phyloP scores from a whole-genome alignment of 2,329 filamentous ascomycete species.

The Aureobasidium musti region DNA sequence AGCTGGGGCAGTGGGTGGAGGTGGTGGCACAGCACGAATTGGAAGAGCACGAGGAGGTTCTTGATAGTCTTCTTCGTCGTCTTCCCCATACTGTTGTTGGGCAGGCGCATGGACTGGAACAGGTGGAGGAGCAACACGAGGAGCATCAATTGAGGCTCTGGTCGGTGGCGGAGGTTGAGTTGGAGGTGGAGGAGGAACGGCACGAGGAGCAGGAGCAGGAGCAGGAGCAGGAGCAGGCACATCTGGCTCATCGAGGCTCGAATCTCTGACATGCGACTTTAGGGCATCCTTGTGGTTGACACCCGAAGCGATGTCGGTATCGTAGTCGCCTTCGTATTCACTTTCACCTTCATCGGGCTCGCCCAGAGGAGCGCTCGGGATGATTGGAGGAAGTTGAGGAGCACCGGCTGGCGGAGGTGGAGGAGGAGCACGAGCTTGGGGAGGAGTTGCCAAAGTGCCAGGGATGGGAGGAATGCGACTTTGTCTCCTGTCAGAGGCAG shows the following conservation, averaged over 20 bases:
- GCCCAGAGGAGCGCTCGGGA: conserved; percentile 40
- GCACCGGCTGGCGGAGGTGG: conserved; percentile 49
- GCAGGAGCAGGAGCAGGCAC: conserved; percentile 47
- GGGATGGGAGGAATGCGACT: conserved; percentile 44
- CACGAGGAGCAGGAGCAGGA: conserved; percentile 44
- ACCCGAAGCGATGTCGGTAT: conserved; percentile 93
- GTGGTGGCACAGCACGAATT: conserved; percentile 34
- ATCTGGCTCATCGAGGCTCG: conserved; percentile 64
- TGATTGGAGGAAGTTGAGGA: conserved; percentile 34
- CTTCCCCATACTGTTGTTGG: conserved; percentile 26
- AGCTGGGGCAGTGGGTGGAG: conserved; percentile 41
- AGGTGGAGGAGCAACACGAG: conserved; percentile 67
- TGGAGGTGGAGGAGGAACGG: conserved; percentile 59
- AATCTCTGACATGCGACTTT: conserved; percentile 72
- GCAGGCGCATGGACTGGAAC: conserved; percentile 48
- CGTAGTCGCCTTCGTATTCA: conserved; percentile 96
- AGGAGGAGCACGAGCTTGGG: conserved; percentile 48
- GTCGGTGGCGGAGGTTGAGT: conserved; percentile 55
- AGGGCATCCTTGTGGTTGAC: conserved; percentile 92
- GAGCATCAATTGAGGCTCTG: conserved; percentile 69
- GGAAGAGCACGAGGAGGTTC: conserved; percentile 28
- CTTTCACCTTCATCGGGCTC: conserved; percentile 78
- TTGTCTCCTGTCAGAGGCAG: conserved; percentile 41
- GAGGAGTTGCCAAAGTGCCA: conserved; percentile 38
- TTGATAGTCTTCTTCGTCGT: conserved; percentile 27